phyloP scores from a whole-genome alignment of 352 stramenopile genomes.

The Phytophthora quininea region DNA sequence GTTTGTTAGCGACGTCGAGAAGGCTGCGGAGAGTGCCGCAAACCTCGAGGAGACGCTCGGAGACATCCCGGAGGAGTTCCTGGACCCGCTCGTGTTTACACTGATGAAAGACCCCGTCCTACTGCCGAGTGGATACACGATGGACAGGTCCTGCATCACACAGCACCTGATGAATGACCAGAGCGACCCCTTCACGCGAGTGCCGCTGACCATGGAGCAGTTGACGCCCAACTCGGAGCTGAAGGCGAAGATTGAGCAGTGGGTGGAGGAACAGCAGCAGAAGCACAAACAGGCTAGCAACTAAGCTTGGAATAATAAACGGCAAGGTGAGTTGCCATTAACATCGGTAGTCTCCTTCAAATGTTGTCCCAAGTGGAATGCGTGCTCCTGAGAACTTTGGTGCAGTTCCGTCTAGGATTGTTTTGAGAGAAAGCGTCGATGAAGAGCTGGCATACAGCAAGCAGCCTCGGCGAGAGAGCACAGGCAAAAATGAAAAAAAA shows the following conservation, averaged over 20 bases:
- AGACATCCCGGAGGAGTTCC: constrained; percentile 96
- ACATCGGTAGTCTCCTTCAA: too few relatives aligned
- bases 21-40: constrained; percentile 47
- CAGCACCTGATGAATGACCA: constrained; percentile 97
- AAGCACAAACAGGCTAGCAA: constrained; percentile 15
- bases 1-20: constrained; percentile 65
- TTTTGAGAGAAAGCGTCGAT: too few relatives aligned
- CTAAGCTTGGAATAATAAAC: not conserved
- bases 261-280: constrained; percentile 48
- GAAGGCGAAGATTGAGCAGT: constrained; percentile 73
- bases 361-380: too few relatives aligned
- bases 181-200: constrained; percentile 97
- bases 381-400: too few relatives aligned
- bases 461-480: too few relatives aligned
- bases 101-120: constrained; percentile 97
- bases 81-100: constrained; percentile 95
- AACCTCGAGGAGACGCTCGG: constrained; percentile 82
- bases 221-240: constrained; percentile 65
- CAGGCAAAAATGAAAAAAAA: too few relatives aligned
- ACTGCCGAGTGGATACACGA: constrained; percentile 91
- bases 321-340: too few relatives aligned
- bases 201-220: constrained; percentile 80
- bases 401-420: too few relatives aligned
- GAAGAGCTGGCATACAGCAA: too few relatives aligned
- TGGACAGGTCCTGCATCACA: constrained; percentile 95